Evolutionary conservation across 805 yeast species (phyloP).

Genomic region (Debaryomyces tyrocola): DNA sequence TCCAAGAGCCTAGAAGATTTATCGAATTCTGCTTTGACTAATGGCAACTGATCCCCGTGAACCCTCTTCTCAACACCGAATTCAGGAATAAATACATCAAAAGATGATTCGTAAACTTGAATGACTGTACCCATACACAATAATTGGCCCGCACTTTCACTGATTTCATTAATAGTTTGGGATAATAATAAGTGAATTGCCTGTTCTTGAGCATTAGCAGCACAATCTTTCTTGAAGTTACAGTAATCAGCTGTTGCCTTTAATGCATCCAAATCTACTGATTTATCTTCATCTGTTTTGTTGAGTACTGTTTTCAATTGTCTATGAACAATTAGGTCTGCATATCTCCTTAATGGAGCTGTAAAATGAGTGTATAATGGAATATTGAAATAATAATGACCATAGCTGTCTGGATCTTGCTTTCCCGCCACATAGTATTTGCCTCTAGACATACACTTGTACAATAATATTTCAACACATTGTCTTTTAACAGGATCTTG

Average conservation of each 20-base stretch:
- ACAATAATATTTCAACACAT: slow-evolving; percentile 75
- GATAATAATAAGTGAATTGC: slow-evolving; percentile 84
- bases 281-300: slow-evolving; percentile 32
- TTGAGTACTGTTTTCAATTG: slow-evolving; percentile 73
- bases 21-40: slow-evolving; percentile 89
- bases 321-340: slow-evolving; percentile 89
- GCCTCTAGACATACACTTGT: slow-evolving; percentile 81
- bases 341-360: slow-evolving; percentile 89
- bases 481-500: slow-evolving; percentile 62
- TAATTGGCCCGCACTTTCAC: slow-evolving; percentile 72
- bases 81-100: slow-evolving; percentile 89
- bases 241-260: slow-evolving; percentile 88
- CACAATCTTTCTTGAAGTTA: slow-evolving; percentile 93
- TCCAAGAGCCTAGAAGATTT: slow-evolving; percentile 67
- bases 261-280: slow-evolving; percentile 63
- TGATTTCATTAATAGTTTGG: slow-evolving; percentile 77
- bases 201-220: slow-evolving; percentile 90
- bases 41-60: slow-evolving; percentile 95
- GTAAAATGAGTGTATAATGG: slow-evolving; percentile 92
- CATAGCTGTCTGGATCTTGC: slow-evolving; percentile 72
- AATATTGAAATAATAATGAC: slow-evolving; percentile 77
- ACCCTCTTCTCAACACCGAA: slow-evolving; percentile 94
- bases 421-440: slow-evolving; percentile 88
- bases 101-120: slow-evolving; percentile 94
- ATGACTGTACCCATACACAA: slow-evolving; percentile 83